Evolutionary conservation across 805 yeast species (phyloP), one percentile per base, ranked within the genome.

Genomic region (Zygoascus biomembranicola): DNA sequence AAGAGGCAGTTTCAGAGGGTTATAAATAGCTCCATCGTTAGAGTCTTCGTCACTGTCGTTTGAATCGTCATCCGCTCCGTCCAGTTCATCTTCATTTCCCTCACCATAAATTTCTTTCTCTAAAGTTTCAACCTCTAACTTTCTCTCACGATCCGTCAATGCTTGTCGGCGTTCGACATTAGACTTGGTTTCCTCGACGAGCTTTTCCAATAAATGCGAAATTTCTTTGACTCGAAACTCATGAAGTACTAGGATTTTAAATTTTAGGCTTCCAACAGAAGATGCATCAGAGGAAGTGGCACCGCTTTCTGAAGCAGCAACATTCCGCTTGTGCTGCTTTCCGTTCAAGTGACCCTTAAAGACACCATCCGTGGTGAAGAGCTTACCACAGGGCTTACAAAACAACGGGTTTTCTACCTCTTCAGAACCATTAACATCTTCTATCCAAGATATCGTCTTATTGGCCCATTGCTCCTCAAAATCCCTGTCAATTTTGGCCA

Each of bases 281-380:
- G 23, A 18, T n/a, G 19, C 43, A 14, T 39, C 9, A 8, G 28
- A 41, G 42, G 39, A 32, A 16, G 20, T 8, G 19, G 37, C 26
- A 9, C 49, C 47, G 16, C 20, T 23, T 19, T 44, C 16, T 4
- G 47, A 20, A 14, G 52, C 46, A 8, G 46, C 37, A 0, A 60
- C 63, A 41, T 80, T 80, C 59, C 81, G 84, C 53, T 74, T 69
- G 64, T 92, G 97, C 60, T 83, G 84, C 64, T 85, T 87, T 1
- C 96, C 95, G 1, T 61, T 55, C 26, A 88, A 66, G 72, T 92
- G 97, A 2, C 78, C 82, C 3, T 76, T 68, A 63, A 73, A 90
- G 0, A 87, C 94, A 0, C 89, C 69, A 28, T 70, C 70, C 51
- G 84, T 84, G 13, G 85, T 70, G 64, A 87, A 90, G 18, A 61